A percentile compares a stretch with the other conserved stretches of the same genome.
These are phyloP conservation scores for Endocarpon pusillum DNA, from an alignment of 495 filamentous ascomycete genomes.

Conservation along the genomic window DNA sequence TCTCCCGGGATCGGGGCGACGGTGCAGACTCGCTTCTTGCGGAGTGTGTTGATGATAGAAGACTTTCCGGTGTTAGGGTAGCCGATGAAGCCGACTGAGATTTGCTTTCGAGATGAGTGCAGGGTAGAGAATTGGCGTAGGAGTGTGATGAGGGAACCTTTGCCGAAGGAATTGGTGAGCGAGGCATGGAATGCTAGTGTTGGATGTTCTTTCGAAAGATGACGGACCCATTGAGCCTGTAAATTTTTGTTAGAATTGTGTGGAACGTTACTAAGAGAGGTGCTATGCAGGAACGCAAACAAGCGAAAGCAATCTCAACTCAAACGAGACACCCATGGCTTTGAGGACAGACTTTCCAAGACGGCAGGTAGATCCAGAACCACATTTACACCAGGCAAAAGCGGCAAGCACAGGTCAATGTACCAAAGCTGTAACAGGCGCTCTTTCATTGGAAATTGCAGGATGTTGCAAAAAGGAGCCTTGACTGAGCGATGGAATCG, in stretches of 20 bases:
- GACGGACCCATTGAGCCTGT: constrained; percentile 73
- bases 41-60: constrained; percentile 81
- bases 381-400: constrained; percentile 27
- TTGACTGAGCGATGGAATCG: constrained; percentile 84
- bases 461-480: constrained; percentile 48
- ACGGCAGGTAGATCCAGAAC: constrained; percentile 53
- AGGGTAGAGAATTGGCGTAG: constrained; percentile 85
- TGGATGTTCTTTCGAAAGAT: constrained; percentile 69
- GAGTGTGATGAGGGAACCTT: constrained; percentile 59
- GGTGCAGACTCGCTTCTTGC: constrained; percentile 80
- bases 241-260: constrained; percentile 45
- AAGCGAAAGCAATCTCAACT: constrained; percentile 61
- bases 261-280: constrained; percentile 98
- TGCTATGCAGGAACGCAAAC: constrained; percentile 37
- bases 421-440: constrained; percentile 99
- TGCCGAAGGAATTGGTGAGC: constrained; percentile 84
- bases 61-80: constrained; percentile 86
- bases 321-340: constrained; percentile 54
- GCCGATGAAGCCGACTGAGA: constrained; percentile 75
- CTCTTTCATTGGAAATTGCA: constrained; percentile 44
- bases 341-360: constrained; percentile 51
- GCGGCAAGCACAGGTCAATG: constrained; percentile 60
- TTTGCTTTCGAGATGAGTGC: constrained; percentile 81
- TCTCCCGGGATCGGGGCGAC: constrained; percentile 88
- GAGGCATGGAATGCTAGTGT: constrained; percentile 86